A percentile compares a stretch with the other conserved stretches of the same genome.
These are phyloP conservation scores for Sedum album DNA, from an alignment of 164 flowering plant species.

Conservation along the genomic window DNA sequence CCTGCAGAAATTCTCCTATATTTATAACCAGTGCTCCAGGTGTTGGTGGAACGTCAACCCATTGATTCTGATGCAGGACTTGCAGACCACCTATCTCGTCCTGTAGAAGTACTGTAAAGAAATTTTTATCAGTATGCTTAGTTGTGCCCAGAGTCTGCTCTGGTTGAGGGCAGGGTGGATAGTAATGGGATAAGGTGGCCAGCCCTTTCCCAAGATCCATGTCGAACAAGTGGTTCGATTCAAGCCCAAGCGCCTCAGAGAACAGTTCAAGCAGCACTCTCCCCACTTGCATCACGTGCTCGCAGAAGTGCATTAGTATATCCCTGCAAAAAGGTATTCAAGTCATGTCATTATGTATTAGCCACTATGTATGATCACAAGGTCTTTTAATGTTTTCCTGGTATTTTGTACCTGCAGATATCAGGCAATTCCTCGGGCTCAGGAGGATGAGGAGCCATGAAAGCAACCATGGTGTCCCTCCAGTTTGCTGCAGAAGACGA, in stretches of 20 bases:
- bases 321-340: neutral
- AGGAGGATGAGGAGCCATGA: constrained; percentile 9
- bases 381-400: too few relatives aligned
- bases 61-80: neutral
- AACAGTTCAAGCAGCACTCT: constrained; percentile 4
- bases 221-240: constrained; percentile 6
- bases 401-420: constrained; percentile 7
- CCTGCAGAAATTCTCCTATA: constrained; percentile 13
- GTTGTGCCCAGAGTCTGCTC: constrained; percentile 9
- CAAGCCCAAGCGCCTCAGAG: constrained; percentile 11
- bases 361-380: too few relatives aligned
- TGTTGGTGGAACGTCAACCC: constrained; percentile 10
- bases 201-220: constrained; percentile 3
- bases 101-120: constrained; percentile 9
- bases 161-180: constrained; percentile 13
- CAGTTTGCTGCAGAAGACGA: constrained; percentile 6
- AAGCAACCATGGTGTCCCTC: constrained; percentile 10
- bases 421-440: neutral
- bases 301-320: constrained; percentile 2
- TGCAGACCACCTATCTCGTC: constrained; percentile 14
- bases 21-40: constrained; percentile 11
- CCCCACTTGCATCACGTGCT: constrained; percentile 6
- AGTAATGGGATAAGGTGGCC: constrained; percentile 8
- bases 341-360: too few relatives aligned
- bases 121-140: constrained; percentile 8